Percentiles rank a stretch among this genome's conserved stretches.
Evolutionary conservation across 495 filamentous ascomycete species (phyloP).

Genomic region (Neurospora sp.): DNA sequence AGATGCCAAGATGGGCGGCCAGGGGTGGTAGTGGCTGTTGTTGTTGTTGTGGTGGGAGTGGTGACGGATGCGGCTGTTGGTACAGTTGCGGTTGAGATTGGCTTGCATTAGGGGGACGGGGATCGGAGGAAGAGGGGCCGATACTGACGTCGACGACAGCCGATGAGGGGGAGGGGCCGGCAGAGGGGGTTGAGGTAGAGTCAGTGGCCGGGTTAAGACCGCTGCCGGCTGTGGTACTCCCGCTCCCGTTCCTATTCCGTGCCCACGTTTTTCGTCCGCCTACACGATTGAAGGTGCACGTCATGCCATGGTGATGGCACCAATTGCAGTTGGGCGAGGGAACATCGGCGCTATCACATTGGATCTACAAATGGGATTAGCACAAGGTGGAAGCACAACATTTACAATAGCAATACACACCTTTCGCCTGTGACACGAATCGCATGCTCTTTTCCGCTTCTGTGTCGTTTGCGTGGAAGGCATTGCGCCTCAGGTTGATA

Average conservation of each 20-base stretch:
- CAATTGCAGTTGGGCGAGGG: constrained; percentile 34
- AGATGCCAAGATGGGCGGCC: not conserved
- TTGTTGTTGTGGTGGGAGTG: not conserved
- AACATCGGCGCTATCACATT: constrained; percentile 37
- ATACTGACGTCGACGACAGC: not conserved
- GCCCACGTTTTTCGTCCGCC: constrained; percentile 22
- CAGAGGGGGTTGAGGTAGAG: not conserved
- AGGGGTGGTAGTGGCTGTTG: not conserved
- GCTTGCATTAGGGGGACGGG: not conserved
- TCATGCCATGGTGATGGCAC: constrained; percentile 41
- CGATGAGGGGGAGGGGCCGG: not conserved
- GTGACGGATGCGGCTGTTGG: not conserved
- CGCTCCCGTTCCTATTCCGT: constrained; percentile 18
- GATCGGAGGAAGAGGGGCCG: not conserved
- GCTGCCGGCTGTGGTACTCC: not conserved
- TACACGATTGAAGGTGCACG: constrained; percentile 38
- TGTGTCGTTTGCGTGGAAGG: not conserved
- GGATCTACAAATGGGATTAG: constrained; percentile 28
- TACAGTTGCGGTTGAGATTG: not conserved
- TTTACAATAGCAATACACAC: constrained; percentile 2
- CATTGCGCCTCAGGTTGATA: not conserved
- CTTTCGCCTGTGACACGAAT: constrained; percentile 42
- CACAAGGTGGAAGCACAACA: not conserved
- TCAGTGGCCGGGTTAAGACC: too few relatives aligned
- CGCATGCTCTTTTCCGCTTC: constrained; percentile 33